Evolutionary conservation across 139 green algal genomes (phyloP).

Genomic region (Mychonastes homosphaera): DNA sequence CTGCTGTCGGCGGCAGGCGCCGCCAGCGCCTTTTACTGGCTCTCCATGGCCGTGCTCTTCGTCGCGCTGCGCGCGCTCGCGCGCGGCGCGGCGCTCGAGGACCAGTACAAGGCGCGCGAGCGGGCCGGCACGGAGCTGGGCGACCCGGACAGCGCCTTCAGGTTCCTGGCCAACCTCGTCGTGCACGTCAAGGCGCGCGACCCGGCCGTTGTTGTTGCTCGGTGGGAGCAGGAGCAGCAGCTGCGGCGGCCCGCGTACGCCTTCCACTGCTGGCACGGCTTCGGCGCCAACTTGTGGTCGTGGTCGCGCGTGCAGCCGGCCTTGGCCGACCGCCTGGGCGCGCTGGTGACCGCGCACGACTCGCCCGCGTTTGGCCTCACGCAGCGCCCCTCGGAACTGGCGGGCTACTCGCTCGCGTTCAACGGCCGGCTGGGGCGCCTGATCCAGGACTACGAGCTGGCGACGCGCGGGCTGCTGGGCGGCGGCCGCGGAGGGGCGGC

Average conservation of each 20-base stretch:
- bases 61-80: slow-evolving; percentile 11
- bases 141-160: slow-evolving; percentile 45
- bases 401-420: slow-evolving; percentile 55
- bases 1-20: slow-evolving; percentile 17
- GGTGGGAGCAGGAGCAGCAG: background rate
- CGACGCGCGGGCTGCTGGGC: slow-evolving; percentile 5
- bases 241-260: slow-evolving; percentile 4
- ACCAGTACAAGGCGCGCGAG: slow-evolving; percentile 33
- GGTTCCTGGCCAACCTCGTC: slow-evolving; percentile 20
- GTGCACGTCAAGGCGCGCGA: slow-evolving; percentile 38
- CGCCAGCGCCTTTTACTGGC: slow-evolving; percentile 20
- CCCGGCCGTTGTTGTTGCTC: background rate
- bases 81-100: slow-evolving; percentile 28
- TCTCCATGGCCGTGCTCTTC: slow-evolving; percentile 23
- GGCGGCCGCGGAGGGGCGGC: background rate
- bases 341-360: slow-evolving; percentile 64
- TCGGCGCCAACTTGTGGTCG: slow-evolving; percentile 64
- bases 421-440: slow-evolving; percentile 55
- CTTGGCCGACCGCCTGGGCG: slow-evolving; percentile 33
- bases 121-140: slow-evolving; percentile 32
- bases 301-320: slow-evolving; percentile 45
- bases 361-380: slow-evolving; percentile 79
- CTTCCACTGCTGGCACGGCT: slow-evolving; percentile 75
- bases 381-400: slow-evolving; percentile 29
- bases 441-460: slow-evolving; percentile 53